Percentiles rank a stretch among this genome's conserved stretches.
Conservation (phyloP, 352 stramenopile species). For the Phytophthora sp. region DNA sequence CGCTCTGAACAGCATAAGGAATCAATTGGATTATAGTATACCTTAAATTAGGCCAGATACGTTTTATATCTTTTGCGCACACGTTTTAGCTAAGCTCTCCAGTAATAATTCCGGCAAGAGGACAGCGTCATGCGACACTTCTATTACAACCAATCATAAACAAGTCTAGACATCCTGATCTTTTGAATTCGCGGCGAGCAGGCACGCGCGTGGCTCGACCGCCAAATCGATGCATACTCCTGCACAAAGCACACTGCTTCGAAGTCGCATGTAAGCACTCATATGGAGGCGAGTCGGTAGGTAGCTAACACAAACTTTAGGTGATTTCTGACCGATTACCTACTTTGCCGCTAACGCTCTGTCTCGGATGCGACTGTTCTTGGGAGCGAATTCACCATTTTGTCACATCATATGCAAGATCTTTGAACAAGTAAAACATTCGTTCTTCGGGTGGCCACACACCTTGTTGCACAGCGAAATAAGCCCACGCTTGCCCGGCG, state of each 20-base stretch:
- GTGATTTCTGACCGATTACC: too few relatives aligned
- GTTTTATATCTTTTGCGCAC: too few relatives aligned
- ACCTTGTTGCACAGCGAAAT: too few relatives aligned
- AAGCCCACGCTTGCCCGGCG: too few relatives aligned
- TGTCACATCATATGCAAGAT: not conserved
- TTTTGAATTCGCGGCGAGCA: not conserved
- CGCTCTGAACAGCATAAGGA: too few relatives aligned
- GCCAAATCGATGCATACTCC: not conserved
- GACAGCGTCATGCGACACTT: not conserved
- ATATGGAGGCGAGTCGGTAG: not conserved
- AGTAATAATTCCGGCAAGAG: not conserved
- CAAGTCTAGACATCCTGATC: not conserved
- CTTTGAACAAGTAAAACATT: too few relatives aligned
- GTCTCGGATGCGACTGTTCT: not conserved
- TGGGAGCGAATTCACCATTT: conserved; percentile 5
- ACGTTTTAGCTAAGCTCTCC: conserved; percentile 8
- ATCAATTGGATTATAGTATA: too few relatives aligned
- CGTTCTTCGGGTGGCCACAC: too few relatives aligned
- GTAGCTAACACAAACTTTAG: not conserved
- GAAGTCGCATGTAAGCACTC: not conserved
- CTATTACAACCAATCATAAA: conserved; percentile 2
- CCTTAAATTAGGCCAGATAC: too few relatives aligned
- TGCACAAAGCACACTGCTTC: not conserved
- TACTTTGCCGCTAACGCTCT: not conserved
- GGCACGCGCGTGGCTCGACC: not conserved